Evolutionary conservation across 768 basidiomycete genomes (phyloP).

Genomic region (Tricholomella constricta): DNA sequence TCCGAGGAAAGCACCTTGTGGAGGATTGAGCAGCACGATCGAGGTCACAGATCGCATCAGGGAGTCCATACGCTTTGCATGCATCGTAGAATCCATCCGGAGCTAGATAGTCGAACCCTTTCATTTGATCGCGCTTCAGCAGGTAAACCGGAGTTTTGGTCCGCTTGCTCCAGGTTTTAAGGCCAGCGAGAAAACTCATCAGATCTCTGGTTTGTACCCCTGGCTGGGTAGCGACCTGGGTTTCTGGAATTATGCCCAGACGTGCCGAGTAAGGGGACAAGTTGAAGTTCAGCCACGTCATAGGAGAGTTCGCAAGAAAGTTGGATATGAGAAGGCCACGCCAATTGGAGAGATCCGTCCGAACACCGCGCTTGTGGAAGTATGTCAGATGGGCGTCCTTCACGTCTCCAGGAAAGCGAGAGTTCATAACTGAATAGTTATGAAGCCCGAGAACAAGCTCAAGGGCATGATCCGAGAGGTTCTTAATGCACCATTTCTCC

Average conservation of each 20-base stretch:
- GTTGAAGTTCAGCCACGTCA: slow-evolving; percentile 19
- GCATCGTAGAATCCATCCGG: slow-evolving; percentile 6
- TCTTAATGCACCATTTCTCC: slow-evolving; percentile 16
- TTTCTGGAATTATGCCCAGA: slow-evolving; percentile 7
- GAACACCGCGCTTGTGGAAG: background rate
- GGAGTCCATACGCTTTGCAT: slow-evolving; percentile 3
- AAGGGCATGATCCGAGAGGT: slow-evolving; percentile 7
- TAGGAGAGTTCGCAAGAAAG: slow-evolving; percentile 16
- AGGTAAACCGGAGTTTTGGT: slow-evolving; percentile 4
- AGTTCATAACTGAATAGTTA: slow-evolving; percentile 5
- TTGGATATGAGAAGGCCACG: slow-evolving; percentile 16
- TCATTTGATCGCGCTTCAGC: slow-evolving; percentile 3
- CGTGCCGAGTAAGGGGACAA: background rate
- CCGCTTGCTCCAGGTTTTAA: slow-evolving; percentile 2
- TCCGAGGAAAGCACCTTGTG: slow-evolving; percentile 5
- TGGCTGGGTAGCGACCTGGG: slow-evolving; percentile 8
- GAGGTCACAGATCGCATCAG: background rate
- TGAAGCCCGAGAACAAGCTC: slow-evolving; percentile 6
- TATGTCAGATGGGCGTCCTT: slow-evolving; percentile 11
- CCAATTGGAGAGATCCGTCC: slow-evolving; percentile 13
- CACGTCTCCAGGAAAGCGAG: slow-evolving; percentile 1
- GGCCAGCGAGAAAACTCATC: slow-evolving; percentile 4
- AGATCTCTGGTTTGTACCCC: slow-evolving; percentile 6
- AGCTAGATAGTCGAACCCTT: slow-evolving; percentile 6
- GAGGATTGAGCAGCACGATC: slow-evolving; percentile 4